Base-by-base conservation (phyloP, 2,329 filamentous ascomycete species). In the Penicillium sp. region DNA sequence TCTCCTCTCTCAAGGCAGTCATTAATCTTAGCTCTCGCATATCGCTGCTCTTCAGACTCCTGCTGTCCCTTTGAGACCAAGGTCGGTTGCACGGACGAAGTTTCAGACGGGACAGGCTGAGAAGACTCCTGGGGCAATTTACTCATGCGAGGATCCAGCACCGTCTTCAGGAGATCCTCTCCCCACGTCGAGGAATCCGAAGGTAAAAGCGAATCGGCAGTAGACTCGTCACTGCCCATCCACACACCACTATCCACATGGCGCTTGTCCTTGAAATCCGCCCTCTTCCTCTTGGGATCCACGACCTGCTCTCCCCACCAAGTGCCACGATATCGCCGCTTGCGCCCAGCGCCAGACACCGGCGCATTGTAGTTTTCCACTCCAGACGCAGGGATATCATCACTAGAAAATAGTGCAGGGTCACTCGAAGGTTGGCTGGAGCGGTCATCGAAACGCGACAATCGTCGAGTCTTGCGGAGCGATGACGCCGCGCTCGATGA, bases 211-310 rank as follows among this genome's bases (percentile, higher is more conserved):
- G 57, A 55, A 5, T 59, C 57, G 2, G 53, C 56, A 2, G 51
- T 54, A 6, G 64, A 64, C 41, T 67, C 65, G 49, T 71, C 68
- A 47, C 67, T 70, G 2, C 61, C 65, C 66, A 71, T 68, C 61
- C 67, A 71, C 8, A 71, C 65, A 40, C 68, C 68, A 51, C 66
- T 69, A 41, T 71, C 68, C 17, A 68, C 54, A 43, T 68, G 53
- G 14, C 68, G 56, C 50, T 67, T 68, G 20, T 62, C 60, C 45
- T 64, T 68, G 29, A 70, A 70, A 26, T 65, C 61, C 2, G 58
- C 60, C 39, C 67, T 56, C 46, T 64, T 66, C 7, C 56, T 55
- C 49, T 65, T 66, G 17, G 54, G 50, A 36, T 64, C 55, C 25
- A 55, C 42, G 31, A 59, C 56, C 52, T 61, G 61, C 40, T 69